phyloP scores from a whole-genome alignment of 306 rosid genomes.

The Albizia julibrissin region DNA sequence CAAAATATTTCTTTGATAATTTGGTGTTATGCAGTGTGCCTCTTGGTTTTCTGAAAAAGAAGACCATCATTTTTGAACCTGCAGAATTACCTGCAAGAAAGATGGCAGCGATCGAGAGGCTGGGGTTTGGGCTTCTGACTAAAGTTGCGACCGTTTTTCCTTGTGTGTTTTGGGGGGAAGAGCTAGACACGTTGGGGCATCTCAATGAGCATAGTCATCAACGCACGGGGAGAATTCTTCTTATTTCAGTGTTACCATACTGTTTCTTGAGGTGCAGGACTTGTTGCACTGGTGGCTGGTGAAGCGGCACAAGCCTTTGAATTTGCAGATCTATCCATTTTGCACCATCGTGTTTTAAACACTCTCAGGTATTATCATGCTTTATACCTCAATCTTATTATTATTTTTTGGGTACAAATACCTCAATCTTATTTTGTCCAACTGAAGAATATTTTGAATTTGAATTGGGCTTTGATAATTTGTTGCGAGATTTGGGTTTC shows the following conservation, averaged over 20 bases:
- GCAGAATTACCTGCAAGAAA: conserved; percentile 73
- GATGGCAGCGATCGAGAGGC: conserved; percentile 73
- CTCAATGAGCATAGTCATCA: conserved; percentile 69
- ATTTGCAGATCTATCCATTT: conserved; percentile 61
- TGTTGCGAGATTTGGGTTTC: too few species aligned
- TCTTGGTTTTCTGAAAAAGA: conserved; percentile 84
- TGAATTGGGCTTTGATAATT: too few species aligned
- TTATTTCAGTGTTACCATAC: conserved; percentile 87
- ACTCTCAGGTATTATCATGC: conserved; percentile 64
- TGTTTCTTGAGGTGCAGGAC: conserved; percentile 87
- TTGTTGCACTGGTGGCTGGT: conserved; percentile 90
- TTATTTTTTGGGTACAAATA: too few species aligned
- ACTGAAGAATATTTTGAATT: too few species aligned
- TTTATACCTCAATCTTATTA: not conserved
- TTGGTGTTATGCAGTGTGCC: conserved; percentile 85
- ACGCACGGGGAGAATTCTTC: conserved; percentile 93
- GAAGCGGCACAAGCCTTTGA: conserved; percentile 90
- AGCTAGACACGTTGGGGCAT: conserved; percentile 89
- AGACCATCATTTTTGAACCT: conserved; percentile 64
- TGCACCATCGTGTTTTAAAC: conserved; percentile 67
- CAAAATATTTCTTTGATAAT: too few species aligned
- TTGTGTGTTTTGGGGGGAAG: conserved; percentile 94
- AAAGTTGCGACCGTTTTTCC: conserved; percentile 93
- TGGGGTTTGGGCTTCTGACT: conserved; percentile 92
- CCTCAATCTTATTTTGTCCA: not conserved